phyloP scores from a whole-genome alignment of 2,329 filamentous ascomycete species.

The Thelonectria rubi region DNA sequence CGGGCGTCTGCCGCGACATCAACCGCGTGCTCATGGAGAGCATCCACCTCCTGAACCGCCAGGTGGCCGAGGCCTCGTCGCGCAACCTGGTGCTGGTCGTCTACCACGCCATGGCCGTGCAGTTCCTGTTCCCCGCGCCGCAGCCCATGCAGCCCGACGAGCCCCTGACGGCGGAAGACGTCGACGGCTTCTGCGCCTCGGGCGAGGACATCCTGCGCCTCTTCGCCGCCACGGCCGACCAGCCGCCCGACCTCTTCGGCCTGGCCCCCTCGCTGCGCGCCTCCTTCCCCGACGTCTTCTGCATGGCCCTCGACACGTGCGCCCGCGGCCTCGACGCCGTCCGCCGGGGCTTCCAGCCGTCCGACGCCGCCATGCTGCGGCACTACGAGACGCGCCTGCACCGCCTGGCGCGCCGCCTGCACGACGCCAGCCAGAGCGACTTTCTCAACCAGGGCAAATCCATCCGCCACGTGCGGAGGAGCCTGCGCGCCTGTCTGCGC shows the following conservation, averaged over 20 bases:
- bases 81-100: slow-evolving; percentile 42
- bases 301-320: slow-evolving; percentile 46
- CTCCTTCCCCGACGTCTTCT: slow-evolving; percentile 42
- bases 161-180: slow-evolving; percentile 33
- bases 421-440: slow-evolving; percentile 42
- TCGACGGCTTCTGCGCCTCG: slow-evolving; percentile 44
- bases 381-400: slow-evolving; percentile 40
- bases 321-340: slow-evolving; percentile 43
- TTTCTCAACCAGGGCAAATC: slow-evolving; percentile 40
- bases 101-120: slow-evolving; percentile 48
- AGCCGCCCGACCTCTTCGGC: slow-evolving; percentile 33
- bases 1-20: slow-evolving; percentile 42
- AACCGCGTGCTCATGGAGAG: slow-evolving; percentile 41
- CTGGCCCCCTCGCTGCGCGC: slow-evolving; percentile 35
- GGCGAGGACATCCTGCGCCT: slow-evolving; percentile 43
- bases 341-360: slow-evolving; percentile 31
- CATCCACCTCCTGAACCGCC: slow-evolving; percentile 36
- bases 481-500: slow-evolving; percentile 42
- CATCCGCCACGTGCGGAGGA: slow-evolving; percentile 41
- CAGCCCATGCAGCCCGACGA: slow-evolving; percentile 32
- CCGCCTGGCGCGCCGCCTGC: slow-evolving; percentile 39
- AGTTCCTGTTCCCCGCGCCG: slow-evolving; percentile 44
- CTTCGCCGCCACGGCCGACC: slow-evolving; percentile 34
- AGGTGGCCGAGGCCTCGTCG: slow-evolving; percentile 38
- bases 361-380: slow-evolving; percentile 33